Conservation (phyloP, 2,329 filamentous ascomycete genomes). For the Hymenotorrendiella dingleyae region DNA sequence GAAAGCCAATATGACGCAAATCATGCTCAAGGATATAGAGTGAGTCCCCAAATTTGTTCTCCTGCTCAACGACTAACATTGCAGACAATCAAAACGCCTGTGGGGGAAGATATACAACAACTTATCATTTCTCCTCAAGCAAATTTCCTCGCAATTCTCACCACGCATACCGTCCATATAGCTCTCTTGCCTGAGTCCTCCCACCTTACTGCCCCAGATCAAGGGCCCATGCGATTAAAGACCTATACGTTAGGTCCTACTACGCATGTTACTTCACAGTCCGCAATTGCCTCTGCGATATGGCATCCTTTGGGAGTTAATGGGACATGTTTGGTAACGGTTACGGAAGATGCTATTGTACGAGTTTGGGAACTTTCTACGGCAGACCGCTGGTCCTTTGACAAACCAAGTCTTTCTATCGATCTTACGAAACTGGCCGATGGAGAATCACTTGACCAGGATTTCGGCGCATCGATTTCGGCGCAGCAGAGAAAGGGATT, state of each 20-base stretch:
- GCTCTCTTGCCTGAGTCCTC: constrained; percentile 76
- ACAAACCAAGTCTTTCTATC: constrained; percentile 73
- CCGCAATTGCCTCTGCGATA: constrained; percentile 71
- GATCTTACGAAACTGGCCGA: constrained; percentile 87
- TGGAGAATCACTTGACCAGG: constrained; percentile 73
- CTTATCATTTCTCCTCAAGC: constrained; percentile 77
- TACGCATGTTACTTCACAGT: constrained; percentile 81
- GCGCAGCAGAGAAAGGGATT: constrained; percentile 75
- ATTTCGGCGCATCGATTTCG: constrained; percentile 71
- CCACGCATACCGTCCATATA: constrained; percentile 82
- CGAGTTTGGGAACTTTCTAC: constrained; percentile 85
- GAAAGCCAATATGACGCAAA: constrained; percentile 27
- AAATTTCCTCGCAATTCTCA: constrained; percentile 78
- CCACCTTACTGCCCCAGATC: constrained; percentile 65
- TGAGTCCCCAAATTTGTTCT: no score
- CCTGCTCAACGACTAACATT: constrained; percentile 14
- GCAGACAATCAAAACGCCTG: constrained; percentile 71
- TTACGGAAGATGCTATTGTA: constrained; percentile 83
- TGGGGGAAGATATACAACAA: constrained; percentile 78
- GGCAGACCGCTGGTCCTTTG: constrained; percentile 82
- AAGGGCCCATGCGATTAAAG: constrained; percentile 67
- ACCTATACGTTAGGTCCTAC: constrained; percentile 90
- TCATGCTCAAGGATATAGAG: constrained; percentile 41
- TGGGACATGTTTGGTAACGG: constrained; percentile 76
- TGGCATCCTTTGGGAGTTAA: constrained; percentile 91